phyloP scores from a whole-genome alignment of 164 flowering plant species.

The Nymphaea thermarum region DNA sequence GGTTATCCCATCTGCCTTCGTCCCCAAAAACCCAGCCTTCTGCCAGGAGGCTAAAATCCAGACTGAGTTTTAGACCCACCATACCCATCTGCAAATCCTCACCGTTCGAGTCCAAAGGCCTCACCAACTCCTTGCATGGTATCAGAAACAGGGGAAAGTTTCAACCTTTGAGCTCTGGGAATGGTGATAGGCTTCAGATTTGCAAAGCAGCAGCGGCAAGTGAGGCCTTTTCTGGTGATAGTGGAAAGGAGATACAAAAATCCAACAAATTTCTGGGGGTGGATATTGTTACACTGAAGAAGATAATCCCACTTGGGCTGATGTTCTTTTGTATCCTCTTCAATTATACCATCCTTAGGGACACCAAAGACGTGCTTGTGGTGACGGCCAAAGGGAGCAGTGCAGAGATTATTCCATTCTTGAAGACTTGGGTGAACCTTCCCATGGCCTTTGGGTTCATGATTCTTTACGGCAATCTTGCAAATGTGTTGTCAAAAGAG shows the following conservation, averaged over 20 bases:
- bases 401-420: slow-evolving; percentile 25
- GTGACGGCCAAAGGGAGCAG: slow-evolving; percentile 23
- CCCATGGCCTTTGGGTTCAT: slow-evolving; percentile 24
- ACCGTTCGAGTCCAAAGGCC: neutral
- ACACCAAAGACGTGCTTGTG: slow-evolving; percentile 24
- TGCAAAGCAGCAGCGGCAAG: neutral
- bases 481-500: slow-evolving; percentile 19
- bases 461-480: slow-evolving; percentile 16
- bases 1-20: neutral
- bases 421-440: slow-evolving; percentile 25
- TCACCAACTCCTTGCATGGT: neutral
- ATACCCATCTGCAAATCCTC: neutral
- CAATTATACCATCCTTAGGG: slow-evolving; percentile 24
- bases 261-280: slow-evolving; percentile 12
- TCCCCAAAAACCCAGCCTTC: neutral
- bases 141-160: neutral
- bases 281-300: slow-evolving; percentile 14
- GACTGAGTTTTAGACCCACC: neutral
- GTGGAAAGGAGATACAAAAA: neutral
- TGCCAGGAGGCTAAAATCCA: neutral
- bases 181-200: neutral
- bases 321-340: slow-evolving; percentile 28
- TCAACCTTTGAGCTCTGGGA: neutral
- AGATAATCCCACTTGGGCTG: slow-evolving; percentile 19
- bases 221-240: neutral